Evolutionary conservation across 129 eudicot genomes (phyloP).

Genomic region (Logfia minima): DNA sequence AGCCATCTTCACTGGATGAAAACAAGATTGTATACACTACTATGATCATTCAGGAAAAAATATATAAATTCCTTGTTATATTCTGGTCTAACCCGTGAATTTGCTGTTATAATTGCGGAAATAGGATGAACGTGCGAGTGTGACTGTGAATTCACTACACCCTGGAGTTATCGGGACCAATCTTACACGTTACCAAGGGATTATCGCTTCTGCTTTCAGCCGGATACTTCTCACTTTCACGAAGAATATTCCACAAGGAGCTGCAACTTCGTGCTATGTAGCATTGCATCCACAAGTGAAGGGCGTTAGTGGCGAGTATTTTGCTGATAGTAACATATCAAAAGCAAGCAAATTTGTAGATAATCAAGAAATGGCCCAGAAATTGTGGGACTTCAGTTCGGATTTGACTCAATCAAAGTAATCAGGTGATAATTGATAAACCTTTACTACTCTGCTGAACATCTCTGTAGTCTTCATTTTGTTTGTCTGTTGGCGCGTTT

Average conservation of each 20-base stretch:
- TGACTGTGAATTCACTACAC: conserved; percentile 39
- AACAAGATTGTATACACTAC: background rate
- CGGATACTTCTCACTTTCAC: conserved; percentile 11
- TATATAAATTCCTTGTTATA: background rate
- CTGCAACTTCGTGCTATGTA: conserved; percentile 79
- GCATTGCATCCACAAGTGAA: conserved; percentile 77
- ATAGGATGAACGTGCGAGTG: conserved; percentile 31
- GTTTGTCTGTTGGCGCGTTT: conserved; percentile 12
- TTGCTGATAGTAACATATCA: conserved; percentile 61
- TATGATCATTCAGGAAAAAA: background rate
- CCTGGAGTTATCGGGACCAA: conserved; percentile 43
- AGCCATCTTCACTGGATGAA: background rate
- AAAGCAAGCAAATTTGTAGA: conserved; percentile 43
- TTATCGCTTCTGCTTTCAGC: conserved; percentile 24
- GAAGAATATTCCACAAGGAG: conserved; percentile 57
- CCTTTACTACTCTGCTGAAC: background rate
- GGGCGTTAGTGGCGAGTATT: conserved; percentile 83
- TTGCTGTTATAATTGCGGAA: conserved; percentile 4
- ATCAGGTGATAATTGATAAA: conserved; percentile 11
- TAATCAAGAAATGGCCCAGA: conserved; percentile 66
- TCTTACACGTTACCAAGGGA: conserved; percentile 35
- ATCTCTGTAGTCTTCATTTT: background rate
- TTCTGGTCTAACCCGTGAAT: background rate
- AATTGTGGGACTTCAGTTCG: conserved; percentile 84
- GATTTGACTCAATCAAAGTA: conserved; percentile 39